These are phyloP conservation scores for Rhynchospora breviuscula DNA, from an alignment of 176 grass and related monocot genomes.

Conservation along the genomic window DNA sequence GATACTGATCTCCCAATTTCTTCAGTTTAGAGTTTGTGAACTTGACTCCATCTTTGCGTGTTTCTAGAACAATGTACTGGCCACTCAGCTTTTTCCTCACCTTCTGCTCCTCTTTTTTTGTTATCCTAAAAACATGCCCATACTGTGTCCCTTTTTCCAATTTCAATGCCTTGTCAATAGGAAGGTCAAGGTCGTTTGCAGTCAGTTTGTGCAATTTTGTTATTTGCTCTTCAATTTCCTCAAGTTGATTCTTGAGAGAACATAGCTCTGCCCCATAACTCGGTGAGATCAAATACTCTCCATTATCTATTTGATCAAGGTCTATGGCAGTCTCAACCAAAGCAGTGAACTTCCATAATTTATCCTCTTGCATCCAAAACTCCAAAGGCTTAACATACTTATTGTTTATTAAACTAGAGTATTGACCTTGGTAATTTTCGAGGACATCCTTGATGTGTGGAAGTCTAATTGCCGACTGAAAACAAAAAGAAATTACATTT, in stretches of 20 bases:
- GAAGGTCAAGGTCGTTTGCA: constrained; percentile 77
- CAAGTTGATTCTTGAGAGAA: constrained; percentile 62
- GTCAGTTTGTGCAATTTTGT: constrained; percentile 61
- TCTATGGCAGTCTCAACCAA: constrained; percentile 78
- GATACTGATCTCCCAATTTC: constrained; percentile 85
- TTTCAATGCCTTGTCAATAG: constrained; percentile 75
- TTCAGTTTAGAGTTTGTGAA: constrained; percentile 89
- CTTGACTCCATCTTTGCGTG: constrained; percentile 95
- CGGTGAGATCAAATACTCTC: constrained; percentile 86
- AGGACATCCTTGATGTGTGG: constrained; percentile 60
- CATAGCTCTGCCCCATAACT: constrained; percentile 60
- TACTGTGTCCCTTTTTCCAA: constrained; percentile 81
- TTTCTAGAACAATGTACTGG: constrained; percentile 87
- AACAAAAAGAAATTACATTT: constrained; percentile 23
- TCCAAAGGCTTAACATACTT: constrained; percentile 57
- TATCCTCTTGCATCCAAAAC: constrained; percentile 58
- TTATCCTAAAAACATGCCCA: constrained; percentile 96
- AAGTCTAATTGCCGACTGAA: constrained; percentile 67
- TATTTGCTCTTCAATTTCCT: constrained; percentile 63
- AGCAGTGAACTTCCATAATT: constrained; percentile 47
- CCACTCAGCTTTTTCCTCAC: constrained; percentile 77
- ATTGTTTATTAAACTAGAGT: constrained; percentile 56
- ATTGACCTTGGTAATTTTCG: constrained; percentile 66
- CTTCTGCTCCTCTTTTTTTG: constrained; percentile 99
- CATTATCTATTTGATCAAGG: constrained; percentile 75